Percentiles rank a stretch among this genome's conserved stretches.
phyloP scores from a whole-genome alignment of 2,329 filamentous ascomycete genomes.

The Beauveria australis region DNA sequence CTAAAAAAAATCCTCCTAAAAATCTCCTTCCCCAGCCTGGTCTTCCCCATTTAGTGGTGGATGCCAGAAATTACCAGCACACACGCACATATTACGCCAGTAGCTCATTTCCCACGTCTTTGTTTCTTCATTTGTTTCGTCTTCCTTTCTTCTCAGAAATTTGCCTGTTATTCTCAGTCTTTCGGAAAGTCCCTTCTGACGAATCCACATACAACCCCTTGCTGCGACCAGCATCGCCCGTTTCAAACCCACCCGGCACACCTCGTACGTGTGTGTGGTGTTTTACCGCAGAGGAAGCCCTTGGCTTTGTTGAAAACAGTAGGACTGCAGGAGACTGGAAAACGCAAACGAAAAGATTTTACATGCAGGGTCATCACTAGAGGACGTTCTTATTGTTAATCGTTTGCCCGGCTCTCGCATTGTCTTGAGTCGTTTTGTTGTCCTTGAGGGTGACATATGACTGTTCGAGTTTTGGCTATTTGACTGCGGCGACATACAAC shows the following conservation, averaged over 20 bases:
- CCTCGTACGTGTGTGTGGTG: background rate
- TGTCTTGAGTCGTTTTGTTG: too few relatives aligned
- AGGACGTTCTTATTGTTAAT: too few relatives aligned
- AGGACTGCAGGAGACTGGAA: background rate
- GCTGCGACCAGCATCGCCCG: background rate
- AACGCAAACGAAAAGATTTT: background rate
- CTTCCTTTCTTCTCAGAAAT: background rate
- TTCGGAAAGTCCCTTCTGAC: background rate
- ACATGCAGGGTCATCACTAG: background rate
- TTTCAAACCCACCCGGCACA: background rate
- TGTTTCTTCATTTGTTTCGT: background rate
- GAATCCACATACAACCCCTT: background rate
- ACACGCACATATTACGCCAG: background rate
- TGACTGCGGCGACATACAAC: too few relatives aligned
- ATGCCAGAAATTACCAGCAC: background rate
- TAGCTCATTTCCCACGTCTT: slow-evolving; percentile 1
- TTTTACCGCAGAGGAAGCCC: background rate
- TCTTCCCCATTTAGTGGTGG: background rate
- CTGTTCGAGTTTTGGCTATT: too few relatives aligned
- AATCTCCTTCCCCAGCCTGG: slow-evolving; percentile 3
- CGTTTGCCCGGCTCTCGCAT: too few relatives aligned
- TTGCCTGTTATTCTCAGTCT: background rate
- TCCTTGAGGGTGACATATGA: too few relatives aligned
- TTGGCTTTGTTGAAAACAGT: background rate
- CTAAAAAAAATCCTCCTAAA: background rate